Base-by-base conservation (phyloP, 768 basidiomycete species). In the Heimioporus sp. region DNA sequence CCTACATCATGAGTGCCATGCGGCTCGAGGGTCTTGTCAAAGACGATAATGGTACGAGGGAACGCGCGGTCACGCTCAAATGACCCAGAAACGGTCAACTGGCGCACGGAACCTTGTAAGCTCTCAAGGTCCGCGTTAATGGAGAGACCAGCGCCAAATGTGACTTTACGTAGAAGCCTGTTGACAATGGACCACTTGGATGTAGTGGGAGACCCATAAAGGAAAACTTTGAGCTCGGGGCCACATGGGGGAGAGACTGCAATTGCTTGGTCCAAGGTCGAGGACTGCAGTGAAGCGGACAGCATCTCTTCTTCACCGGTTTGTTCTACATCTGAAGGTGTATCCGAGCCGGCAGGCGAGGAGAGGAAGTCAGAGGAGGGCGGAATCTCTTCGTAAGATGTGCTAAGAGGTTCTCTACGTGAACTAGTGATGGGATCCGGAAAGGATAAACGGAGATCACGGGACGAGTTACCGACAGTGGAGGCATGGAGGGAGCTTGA, bases 401-500 rank as follows among this genome's bases (percentile, higher is more conserved):
- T 75, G 65, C 75, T 77, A 44, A 72, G 61, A 46, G 80, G 72
- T 51, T 87, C 81, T 68, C 82, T 78, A 55, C 75, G 77, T 48
- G 86, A 86, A 65, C 85, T 86, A 49, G 82, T 83, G 63, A 91
- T 77, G 53, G 89, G 89, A 71, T 92, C 89, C 36, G 89, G 89
- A 72, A 92, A 92, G 32, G 89, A 90, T 52, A 91, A 69, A 59
- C 86, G 81, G 55, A 91, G 78, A 72, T 90, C 87, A 67, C 84
- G 85, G 45, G 83, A 71, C n/a, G 84, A 81, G 49, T 63, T 77
- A 52, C 85, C 85, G 49, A 78, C 67, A 52, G 82, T 80, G 45
- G 80, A 76, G 19, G 73, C 67, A 56, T 79, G 76, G 49, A 81
- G 65, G 34, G 80, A 81, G 62, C 81, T 82, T 16, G 86, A 80